Evolutionary conservation across 208 protist species (phyloP).

Genomic region (Leishmania martiniquensis): DNA sequence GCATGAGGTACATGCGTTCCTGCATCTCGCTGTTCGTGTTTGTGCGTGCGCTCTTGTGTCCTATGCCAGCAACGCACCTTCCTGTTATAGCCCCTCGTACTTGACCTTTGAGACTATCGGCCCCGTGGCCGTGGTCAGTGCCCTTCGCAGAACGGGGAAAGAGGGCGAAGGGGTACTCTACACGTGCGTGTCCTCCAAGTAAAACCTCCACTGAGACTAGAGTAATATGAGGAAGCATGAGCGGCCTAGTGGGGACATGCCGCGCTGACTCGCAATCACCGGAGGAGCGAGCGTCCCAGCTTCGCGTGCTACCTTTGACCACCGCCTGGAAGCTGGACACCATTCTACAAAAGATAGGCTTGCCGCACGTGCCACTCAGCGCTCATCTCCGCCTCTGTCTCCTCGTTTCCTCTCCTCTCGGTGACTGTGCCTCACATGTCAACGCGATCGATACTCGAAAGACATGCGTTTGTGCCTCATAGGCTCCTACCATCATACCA

Average conservation of each 20-base stretch:
- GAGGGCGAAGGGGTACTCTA: not conserved
- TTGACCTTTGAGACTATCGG: not conserved
- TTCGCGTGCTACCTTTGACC: not conserved
- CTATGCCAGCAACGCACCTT: not conserved
- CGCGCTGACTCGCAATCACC: not conserved
- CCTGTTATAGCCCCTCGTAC: not conserved
- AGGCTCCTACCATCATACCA: not conserved
- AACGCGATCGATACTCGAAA: not conserved
- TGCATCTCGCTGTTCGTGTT: not conserved
- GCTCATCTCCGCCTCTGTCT: not conserved
- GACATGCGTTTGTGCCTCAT: not conserved
- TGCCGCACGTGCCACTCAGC: too few relatives aligned
- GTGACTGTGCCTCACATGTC: not conserved
- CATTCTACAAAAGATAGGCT: not conserved
- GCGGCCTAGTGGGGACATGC: not conserved
- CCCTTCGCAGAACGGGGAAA: not conserved
- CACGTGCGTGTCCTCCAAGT: not conserved
- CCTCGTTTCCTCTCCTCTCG: not conserved
- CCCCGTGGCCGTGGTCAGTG: not conserved
- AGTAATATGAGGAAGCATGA: too few relatives aligned
- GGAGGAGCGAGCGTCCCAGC: not conserved
- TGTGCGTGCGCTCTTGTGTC: not conserved
- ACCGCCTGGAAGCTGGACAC: not conserved
- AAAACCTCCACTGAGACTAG: not conserved
- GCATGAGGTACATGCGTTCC: conserved; percentile 36